Evolutionary conservation across 2,329 filamentous ascomycete genomes (phyloP).

Genomic region (Paecilomyces formosus): DNA sequence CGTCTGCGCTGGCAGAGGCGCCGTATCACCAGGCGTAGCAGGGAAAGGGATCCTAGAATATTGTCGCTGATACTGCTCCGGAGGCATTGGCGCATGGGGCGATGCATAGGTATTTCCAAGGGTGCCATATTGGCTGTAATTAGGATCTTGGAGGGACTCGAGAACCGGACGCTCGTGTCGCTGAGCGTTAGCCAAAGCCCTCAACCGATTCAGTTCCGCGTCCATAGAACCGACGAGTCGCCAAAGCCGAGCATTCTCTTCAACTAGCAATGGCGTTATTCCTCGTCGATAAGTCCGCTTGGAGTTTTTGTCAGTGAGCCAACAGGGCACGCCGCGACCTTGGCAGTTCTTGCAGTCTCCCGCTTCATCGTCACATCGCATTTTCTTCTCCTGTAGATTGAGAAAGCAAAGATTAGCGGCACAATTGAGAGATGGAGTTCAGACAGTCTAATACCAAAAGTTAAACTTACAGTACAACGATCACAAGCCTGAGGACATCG

Average conservation of each 20-base stretch:
- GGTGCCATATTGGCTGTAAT: background rate
- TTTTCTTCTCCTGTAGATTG: conserved; percentile 12
- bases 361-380: conserved; percentile 14
- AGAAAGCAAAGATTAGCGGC: background rate
- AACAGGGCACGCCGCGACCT: conserved; percentile 8
- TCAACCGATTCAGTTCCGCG: conserved; percentile 1
- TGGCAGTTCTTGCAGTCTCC: conserved; percentile 13
- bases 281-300: conserved; percentile 14
- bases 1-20: background rate
- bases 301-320: conserved; percentile 16
- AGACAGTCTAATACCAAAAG: background rate
- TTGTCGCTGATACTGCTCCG: background rate
- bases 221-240: conserved; percentile 9
- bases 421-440: background rate
- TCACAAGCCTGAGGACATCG: conserved; percentile 20
- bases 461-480: conserved; percentile 18
- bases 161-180: background rate
- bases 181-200: background rate
- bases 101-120: background rate
- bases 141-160: background rate
- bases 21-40: background rate
- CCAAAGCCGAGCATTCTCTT: conserved; percentile 2
- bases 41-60: background rate
- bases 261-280: conserved; percentile 5
- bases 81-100: background rate